A percentile compares a stretch with the other conserved stretches of the same genome.
Evolutionary conservation across 768 basidiomycete genomes (phyloP).

Genomic region (Nidula microcarpa): DNA sequence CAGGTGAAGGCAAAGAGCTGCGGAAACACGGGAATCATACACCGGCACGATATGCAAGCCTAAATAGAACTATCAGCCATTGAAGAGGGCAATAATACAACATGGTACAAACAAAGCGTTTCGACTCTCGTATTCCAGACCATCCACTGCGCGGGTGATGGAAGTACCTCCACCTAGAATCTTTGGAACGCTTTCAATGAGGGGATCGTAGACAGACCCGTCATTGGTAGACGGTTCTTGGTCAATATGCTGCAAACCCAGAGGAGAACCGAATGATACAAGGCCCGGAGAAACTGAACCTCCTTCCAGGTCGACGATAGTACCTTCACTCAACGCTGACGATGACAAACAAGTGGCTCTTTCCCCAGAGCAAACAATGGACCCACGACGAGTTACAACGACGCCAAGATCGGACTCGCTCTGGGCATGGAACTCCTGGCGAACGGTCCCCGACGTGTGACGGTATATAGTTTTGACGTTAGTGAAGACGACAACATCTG

Average conservation of each 20-base stretch:
- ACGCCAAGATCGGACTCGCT: conserved; percentile 19
- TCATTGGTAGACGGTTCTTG: conserved; percentile 70
- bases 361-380: conserved; percentile 45
- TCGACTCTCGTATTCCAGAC: conserved; percentile 64
- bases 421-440: conserved; percentile 20
- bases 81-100: neutral
- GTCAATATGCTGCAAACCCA: conserved; percentile 70
- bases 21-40: conserved; percentile 27
- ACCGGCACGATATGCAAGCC: conserved; percentile 67
- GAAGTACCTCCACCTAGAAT: conserved; percentile 49
- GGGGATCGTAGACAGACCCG: conserved; percentile 56
- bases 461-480: conserved; percentile 56
- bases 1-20: neutral
- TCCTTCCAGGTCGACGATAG: conserved; percentile 62
- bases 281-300: conserved; percentile 67
- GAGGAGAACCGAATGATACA: conserved; percentile 64
- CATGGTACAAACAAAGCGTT: conserved; percentile 59
- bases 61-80: conserved; percentile 15
- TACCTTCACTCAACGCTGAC: conserved; percentile 7
- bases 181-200: conserved; percentile 38
- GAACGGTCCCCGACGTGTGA: conserved; percentile 20
- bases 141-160: conserved; percentile 68
- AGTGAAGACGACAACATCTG: conserved; percentile 49
- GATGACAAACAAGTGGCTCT: conserved; percentile 17
- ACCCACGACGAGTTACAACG: conserved; percentile 41